Evolutionary conservation across 1,284 basidiomycete species (phyloP), one percentile per base, ranked within the genome.

Genomic region (Ganoderma lingzhi): DNA sequence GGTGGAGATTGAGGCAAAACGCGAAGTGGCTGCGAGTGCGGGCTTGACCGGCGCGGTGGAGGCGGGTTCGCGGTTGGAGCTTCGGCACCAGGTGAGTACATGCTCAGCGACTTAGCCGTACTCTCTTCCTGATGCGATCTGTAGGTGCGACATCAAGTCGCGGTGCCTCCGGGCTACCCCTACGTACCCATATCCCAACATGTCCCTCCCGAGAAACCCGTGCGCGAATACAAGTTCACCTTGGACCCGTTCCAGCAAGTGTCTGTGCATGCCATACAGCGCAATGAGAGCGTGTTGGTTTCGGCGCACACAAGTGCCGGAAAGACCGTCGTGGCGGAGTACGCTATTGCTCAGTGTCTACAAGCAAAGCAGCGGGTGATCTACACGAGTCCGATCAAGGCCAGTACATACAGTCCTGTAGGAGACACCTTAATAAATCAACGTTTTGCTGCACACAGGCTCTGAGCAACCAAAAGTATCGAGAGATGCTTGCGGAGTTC

Each of bases 301-400:
- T 98, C 97, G n/a, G 97, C 97, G 0, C 97, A 99, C 83, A 99
- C 97, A 1, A 97, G 95, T 81, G 97, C 97, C 19, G 97, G 97
- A 75, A 99, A 99, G 84, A 99, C 97, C 2, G 97, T 99, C 66
- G 97, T 99, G 66, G 98, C 98, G 65, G 98, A 99, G 84, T 99
- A 99, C 81, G 98, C 98, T 56, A 99, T 99, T 78, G 98, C 98
- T 0, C 96, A 97, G 78, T 97, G 95, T 85, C 84, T 99, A 74
- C 89, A 90, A 79, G 90, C 93, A 78, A 96, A 96, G 76, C 96
- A 98, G 82, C 88, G 98, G 80, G 97, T 99, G 70, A 98, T 99
- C 71, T 99, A 99, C 83, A 99, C 98, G 23, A 96, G 94, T 87
- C 98, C 98, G 66, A 99, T 99, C 85, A 99, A 99, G 90, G 96